These are phyloP conservation scores for Daldinia eschscholtzii DNA, from an alignment of 2,329 filamentous ascomycete species.

Conservation along the genomic window DNA sequence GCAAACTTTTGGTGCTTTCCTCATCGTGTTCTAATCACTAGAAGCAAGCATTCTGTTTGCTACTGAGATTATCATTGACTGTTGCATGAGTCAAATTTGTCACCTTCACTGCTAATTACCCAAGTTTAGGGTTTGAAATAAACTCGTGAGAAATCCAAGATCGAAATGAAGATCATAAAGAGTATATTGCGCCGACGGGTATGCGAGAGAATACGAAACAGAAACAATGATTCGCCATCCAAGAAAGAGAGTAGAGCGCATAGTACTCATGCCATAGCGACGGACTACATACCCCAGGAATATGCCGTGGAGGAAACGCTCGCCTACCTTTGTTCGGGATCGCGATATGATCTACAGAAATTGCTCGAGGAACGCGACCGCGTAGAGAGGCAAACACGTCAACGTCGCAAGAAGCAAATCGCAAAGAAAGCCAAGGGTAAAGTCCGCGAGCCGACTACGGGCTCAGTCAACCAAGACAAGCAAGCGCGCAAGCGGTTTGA, in stretches of 20 bases:
- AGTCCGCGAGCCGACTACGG: conserved; percentile 40
- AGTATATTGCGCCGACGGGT: too few species aligned
- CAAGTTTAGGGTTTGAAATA: background rate
- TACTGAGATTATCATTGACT: background rate
- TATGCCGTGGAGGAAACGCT: conserved; percentile 41
- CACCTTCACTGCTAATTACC: background rate
- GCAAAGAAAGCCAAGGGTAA: conserved; percentile 41
- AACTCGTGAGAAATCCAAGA: background rate
- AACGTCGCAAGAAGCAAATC: conserved; percentile 38
- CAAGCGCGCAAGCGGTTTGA: conserved; percentile 35
- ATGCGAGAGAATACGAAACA: background rate
- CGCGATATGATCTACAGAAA: conserved; percentile 30
- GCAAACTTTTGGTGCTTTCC: background rate
- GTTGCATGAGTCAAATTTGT: background rate
- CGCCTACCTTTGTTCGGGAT: conserved; percentile 29
- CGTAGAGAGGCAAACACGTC: conserved; percentile 32
- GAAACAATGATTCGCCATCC: background rate
- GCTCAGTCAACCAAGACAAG: conserved; percentile 38
- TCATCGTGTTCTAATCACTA: conserved; percentile 3
- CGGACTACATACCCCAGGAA: conserved; percentile 37
- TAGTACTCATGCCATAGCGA: background rate
- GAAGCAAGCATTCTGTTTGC: background rate
- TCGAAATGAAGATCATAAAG: background rate
- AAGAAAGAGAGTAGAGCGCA: background rate
- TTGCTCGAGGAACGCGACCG: conserved; percentile 39